A percentile compares a stretch with the other conserved stretches of the same genome.
Evolutionary conservation across 805 yeast genomes (phyloP).

Genomic region (Lipomyces mesembrius): DNA sequence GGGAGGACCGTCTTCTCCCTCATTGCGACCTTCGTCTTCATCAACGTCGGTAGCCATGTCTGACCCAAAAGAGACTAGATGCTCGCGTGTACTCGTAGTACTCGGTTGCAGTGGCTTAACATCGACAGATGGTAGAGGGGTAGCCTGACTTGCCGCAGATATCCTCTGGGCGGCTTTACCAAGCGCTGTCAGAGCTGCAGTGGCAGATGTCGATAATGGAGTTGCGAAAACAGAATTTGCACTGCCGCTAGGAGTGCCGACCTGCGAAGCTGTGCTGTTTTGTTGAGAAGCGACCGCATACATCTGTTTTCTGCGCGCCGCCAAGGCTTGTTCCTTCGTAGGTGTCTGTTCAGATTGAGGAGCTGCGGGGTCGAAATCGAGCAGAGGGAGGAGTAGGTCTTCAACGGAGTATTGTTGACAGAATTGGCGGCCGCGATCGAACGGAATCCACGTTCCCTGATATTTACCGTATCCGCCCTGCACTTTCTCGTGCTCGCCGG

Average conservation of each 20-base stretch:
- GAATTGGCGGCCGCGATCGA: conserved; percentile 48
- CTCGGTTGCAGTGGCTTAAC: conserved; percentile 9
- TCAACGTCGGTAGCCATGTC: conserved; percentile 34
- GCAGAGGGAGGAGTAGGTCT: conserved; percentile 57
- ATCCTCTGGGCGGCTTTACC: conserved; percentile 22
- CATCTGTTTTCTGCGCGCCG: conserved; percentile 46
- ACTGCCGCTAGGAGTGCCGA: conserved; percentile 3
- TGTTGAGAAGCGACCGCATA: conserved; percentile 36
- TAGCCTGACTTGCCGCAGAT: background rate
- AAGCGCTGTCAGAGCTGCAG: conserved; percentile 33
- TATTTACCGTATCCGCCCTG: conserved; percentile 77
- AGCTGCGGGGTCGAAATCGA: conserved; percentile 49
- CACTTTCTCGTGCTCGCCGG: conserved; percentile 69
- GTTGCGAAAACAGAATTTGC: conserved; percentile 8
- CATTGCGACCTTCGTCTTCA: conserved; percentile 21
- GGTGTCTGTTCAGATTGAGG: conserved; percentile 49
- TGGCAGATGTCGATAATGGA: conserved; percentile 14
- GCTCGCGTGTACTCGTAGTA: background rate
- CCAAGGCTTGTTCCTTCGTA: conserved; percentile 55
- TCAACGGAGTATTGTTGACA: conserved; percentile 65
- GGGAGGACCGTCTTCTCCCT: conserved; percentile 25
- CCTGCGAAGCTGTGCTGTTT: conserved; percentile 16
- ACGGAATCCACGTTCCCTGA: conserved; percentile 77
- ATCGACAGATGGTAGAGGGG: background rate
- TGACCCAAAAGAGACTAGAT: conserved; percentile 11